These are phyloP conservation scores for Penicillium sumatraense DNA, from an alignment of 2,329 filamentous ascomycete species.

Conservation along the genomic window DNA sequence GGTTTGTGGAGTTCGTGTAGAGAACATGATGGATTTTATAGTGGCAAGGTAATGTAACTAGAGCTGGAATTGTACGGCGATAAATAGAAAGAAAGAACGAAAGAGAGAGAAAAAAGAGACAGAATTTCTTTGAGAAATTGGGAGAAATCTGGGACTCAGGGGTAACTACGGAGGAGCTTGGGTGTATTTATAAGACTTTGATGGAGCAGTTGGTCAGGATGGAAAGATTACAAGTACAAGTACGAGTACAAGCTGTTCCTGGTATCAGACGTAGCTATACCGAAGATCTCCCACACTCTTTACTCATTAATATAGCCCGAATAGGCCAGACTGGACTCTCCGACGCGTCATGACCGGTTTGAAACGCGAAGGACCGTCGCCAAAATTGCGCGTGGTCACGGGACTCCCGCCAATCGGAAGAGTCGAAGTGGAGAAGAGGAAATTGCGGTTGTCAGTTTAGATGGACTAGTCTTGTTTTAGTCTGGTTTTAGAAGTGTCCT, in stretches of 20 bases:
- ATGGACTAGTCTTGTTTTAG: background rate
- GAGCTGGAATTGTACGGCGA: background rate
- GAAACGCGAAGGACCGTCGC: conserved; percentile 39
- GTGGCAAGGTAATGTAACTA: background rate
- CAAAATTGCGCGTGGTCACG: conserved; percentile 46
- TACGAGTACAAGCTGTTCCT: background rate
- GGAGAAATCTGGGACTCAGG: conserved; percentile 1
- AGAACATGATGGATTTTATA: conserved; percentile 18
- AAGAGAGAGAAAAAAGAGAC: background rate
- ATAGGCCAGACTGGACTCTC: conserved; percentile 8
- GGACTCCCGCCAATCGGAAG: conserved; percentile 30
- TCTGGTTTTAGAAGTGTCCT: background rate
- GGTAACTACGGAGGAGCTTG: too few species aligned
- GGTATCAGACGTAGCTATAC: conserved; percentile 1
- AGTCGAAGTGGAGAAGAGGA: conserved; percentile 12
- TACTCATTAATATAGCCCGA: conserved; percentile 21
- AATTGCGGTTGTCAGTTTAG: conserved; percentile 10
- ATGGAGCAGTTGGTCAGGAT: conserved; percentile 6
- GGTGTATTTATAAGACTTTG: conserved; percentile 4
- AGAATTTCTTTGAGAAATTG: background rate
- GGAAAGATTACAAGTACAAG: background rate
- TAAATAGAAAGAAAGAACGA: background rate
- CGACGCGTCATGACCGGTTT: conserved; percentile 27
- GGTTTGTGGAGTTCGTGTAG: conserved; percentile 18
- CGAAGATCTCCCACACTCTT: conserved; percentile 1